Base-by-base conservation (phyloP, 192 early-diverging fungal species). In the Mortierella claussenii region DNA sequence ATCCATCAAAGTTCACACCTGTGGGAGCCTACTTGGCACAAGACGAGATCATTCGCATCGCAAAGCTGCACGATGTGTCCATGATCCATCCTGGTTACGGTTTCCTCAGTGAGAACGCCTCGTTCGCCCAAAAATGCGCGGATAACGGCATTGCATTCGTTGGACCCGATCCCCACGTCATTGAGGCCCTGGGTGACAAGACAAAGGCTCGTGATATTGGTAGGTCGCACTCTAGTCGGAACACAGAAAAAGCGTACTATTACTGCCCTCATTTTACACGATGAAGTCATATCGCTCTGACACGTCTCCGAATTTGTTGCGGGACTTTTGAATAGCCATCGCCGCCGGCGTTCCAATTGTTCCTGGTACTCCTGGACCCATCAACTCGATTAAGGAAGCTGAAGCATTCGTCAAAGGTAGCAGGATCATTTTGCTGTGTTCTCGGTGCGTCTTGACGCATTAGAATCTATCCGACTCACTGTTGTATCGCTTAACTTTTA, bases 1-100 rank as follows among this genome's bases (percentile, higher is more conserved):
- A 88, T 66, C 87, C 85, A 49, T 93, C 90, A 60, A 75, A 90
- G 60, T 90, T 83, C 67, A 92, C 94, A 28, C 95, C 96, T 4
- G 95, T 97, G n/a, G 96, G 92, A 30, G 95, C 97, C 4, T 98
- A 98, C 75, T 87, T 98, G 42, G 92, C 94, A 13, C 95, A 96
- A 73, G 93, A 96, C 76, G 93, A 94, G 65, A 97, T 98, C 57
- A 87, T 98, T 56, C 82, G 82, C 27, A 95, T 97, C 69, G 97
- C 96, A 21, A 88, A 92, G 54, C 69, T 86, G 60, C 89, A 89
- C 48, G 87, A 89, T 69, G 93, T 92, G 57, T 89, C 86, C 61
- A 94, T 91, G 76, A 94, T 98, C 79, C 97, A 97, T 65, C 97
- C 96, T 27, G 95, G 96, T 49, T 99, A 99, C 80, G 97, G 97